A percentile compares a stretch with the other conserved stretches of the same genome.
Evolutionary conservation across 768 basidiomycete species (phyloP).

Genomic region (Lepiota brunneoincarnata): DNA sequence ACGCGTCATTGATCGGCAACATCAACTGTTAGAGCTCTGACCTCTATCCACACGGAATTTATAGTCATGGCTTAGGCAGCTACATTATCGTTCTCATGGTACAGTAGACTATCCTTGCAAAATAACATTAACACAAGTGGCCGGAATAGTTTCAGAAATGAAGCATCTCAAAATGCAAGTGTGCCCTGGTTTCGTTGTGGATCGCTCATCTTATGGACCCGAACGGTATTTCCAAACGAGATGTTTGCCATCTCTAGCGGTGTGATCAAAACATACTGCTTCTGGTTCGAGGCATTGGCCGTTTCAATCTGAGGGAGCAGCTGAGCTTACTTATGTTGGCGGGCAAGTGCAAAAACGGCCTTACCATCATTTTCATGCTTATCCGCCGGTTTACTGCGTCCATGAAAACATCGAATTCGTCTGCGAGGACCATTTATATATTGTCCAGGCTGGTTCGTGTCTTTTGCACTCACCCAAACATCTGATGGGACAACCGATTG

Average conservation of each 20-base stretch:
- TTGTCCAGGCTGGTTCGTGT: neutral
- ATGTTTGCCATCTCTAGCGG: conserved; percentile 90
- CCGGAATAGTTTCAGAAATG: neutral
- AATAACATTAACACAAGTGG: neutral
- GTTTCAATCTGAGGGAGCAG: conserved; percentile 67
- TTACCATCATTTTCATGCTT: conserved; percentile 93
- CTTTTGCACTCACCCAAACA: conserved; percentile 65
- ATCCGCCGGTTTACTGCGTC: conserved; percentile 89
- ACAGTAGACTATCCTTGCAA: neutral
- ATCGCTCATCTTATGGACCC: conserved; percentile 75
- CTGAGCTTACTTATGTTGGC: neutral
- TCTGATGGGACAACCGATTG: conserved; percentile 89
- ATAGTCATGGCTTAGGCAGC: neutral
- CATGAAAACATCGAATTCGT: conserved; percentile 99
- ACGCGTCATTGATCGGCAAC: conserved; percentile 10
- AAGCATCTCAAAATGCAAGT: conserved; percentile 24
- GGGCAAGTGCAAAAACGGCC: conserved; percentile 17
- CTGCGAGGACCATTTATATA: conserved; percentile 31
- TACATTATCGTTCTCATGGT: neutral
- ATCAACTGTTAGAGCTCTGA: neutral
- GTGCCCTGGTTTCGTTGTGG: conserved; percentile 67
- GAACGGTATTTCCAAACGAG: conserved; percentile 62
- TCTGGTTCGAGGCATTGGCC: conserved; percentile 81
- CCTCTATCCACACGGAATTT: neutral
- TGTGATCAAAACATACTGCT: conserved; percentile 94